A percentile compares a stretch with the other conserved stretches of the same genome.
Conservation (phyloP, 108 stramenopile genomes). For the Schizochytrium sp. region DNA sequence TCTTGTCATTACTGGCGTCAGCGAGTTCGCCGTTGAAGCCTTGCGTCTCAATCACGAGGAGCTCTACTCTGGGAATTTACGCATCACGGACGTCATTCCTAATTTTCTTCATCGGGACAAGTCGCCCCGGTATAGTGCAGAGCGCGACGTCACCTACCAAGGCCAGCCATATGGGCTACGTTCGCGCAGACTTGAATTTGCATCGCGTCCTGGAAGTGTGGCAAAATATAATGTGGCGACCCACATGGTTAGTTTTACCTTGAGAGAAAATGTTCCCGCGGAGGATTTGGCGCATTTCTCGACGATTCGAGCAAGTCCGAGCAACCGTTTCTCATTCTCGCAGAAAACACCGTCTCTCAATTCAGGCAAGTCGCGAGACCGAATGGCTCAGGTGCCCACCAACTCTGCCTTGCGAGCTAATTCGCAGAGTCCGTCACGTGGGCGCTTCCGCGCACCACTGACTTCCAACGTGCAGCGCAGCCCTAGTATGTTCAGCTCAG, state of each 20-base stretch:
- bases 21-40: background rate
- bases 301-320: background rate
- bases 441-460: too few species aligned
- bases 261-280: background rate
- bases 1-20: background rate
- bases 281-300: background rate
- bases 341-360: background rate
- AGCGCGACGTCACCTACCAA: background rate
- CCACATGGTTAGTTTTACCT: background rate
- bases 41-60: background rate
- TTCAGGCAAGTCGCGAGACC: too few species aligned
- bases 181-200: background rate
- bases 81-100: background rate
- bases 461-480: too few species aligned
- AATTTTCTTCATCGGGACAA: background rate
- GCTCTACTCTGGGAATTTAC: background rate
- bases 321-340: background rate
- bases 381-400: too few species aligned
- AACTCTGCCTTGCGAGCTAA: too few species aligned
- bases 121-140: background rate
- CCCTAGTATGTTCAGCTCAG: too few species aligned
- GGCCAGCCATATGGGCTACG: background rate
- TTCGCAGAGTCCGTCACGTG: too few species aligned
- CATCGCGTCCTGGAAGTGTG: background rate
- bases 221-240: background rate